Evolutionary conservation across 192 early-diverging fungal genomes (phyloP), one percentile per base, ranked within the genome.

Genomic region (Coemansia javaensis): DNA sequence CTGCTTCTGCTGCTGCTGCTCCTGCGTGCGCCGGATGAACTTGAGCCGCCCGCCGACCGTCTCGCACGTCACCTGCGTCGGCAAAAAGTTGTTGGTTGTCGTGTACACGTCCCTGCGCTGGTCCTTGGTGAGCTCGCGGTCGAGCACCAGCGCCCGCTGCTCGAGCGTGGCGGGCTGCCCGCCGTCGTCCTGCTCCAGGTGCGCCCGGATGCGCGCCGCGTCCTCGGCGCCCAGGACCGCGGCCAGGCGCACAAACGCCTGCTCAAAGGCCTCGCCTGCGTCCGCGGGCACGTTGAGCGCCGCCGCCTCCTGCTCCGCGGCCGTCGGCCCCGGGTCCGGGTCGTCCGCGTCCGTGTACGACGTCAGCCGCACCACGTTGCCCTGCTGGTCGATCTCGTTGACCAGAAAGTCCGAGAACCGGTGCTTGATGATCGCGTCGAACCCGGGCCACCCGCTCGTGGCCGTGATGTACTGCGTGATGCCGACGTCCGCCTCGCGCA

Each of bases 361-460:
- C 14, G 66, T 62, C 36, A 98, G 62, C 33, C 82, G 86, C 8
- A 93, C 83, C 2, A 88, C 78, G 18, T 80, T 55, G 15, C 89
- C 89, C 16, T 66, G 47, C 25, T 56, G 44, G 53, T 87, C 85
- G 14, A 98, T 85, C 79, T 98, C 95, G 68, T 92, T 85, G 20
- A 98, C 95, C 27, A 91, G 69, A 68, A 98, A 98, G 62, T 98
- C 95, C 0, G 81, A 68, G 39, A 77, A 86, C 53, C 93, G 88
- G 56, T 59, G 60, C 53, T 77, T 78, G 59, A 79, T 65, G 0
- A 79, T 66, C 12, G 59, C 71, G 9, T 59, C 40, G 30, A 69
- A 79, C 10, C 73, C 66, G 4, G 16, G 10, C 61, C 66, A 69
- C 9, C 51, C 63, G 0, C 41, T 37, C 0, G 56, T 61, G 12